Base-by-base conservation (phyloP, 176 grass and related monocot genomes). In the Rhipidocladum racemiflorum region DNA sequence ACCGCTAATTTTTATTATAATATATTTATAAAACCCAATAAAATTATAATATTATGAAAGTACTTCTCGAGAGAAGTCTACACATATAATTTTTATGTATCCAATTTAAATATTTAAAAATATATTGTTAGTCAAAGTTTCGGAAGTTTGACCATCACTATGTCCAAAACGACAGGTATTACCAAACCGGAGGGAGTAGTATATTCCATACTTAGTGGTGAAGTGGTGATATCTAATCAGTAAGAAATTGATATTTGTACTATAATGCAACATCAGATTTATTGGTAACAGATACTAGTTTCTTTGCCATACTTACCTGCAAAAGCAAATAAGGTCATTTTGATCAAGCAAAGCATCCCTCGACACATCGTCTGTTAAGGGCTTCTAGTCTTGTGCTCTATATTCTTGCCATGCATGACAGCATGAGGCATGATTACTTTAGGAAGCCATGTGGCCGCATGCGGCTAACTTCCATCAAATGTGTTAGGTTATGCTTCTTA, bases 401-500 rank as follows among this genome's bases (percentile, higher is more conserved):
- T 85, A 70, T 56, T 56, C 39, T 45, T 64, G 76, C 25, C 44
- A 75, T 89, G 50, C 57, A 39, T 48, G 28, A 61, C 50, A 25
- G 50, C 57, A 39, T 48, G 28, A 61, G 61, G 34, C 61, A 53
- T 85, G 62, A 30, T 85, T 81, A 21, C 25, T 85, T 71, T 70
- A 50, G 51, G 48, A 79, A 69, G 61, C 61, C 76, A 75, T 85
- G 61, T 89, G 61, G 18, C 18, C 76, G 15, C 54, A 61, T 54
- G 24, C 57, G 56, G 69, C 70, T 85, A 66, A 55, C 43, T 44
- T 34, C 45, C 66, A 77, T 64, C 55, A 64, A 34, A 70, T 80
- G 70, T 51, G 68, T 69, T 45, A 51, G 53, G 54, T 64, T 74
- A 39, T 28, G 5, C 49, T 35, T 38, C 74, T 39, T 66, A 13